Evolutionary conservation across 2,329 filamentous ascomycete genomes (phyloP).

Genomic region (Pyricularia sp.): DNA sequence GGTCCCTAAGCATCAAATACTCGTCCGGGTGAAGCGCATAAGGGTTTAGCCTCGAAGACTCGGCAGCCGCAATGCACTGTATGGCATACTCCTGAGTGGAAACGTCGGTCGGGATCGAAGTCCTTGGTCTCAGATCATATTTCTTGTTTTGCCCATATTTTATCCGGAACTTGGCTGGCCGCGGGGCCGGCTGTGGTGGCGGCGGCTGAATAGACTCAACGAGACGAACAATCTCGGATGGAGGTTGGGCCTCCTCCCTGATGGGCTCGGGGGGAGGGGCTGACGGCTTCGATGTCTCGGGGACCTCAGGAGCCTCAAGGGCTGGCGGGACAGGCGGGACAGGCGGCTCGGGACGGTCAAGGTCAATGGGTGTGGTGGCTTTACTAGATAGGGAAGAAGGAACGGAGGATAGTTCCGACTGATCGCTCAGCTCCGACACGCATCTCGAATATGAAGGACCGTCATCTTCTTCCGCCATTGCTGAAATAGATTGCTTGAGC

Average conservation of each 20-base stretch:
- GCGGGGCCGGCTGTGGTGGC: not conserved
- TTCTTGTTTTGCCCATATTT: slow-evolving; percentile 19
- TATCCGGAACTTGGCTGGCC: slow-evolving; percentile 1
- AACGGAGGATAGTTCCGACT: slow-evolving; percentile 45
- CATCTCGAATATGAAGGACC: slow-evolving; percentile 40
- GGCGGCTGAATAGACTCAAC: not conserved
- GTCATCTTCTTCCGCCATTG: slow-evolving; percentile 10
- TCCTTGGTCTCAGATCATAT: slow-evolving; percentile 61
- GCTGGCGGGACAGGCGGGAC: not conserved
- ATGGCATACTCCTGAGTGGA: slow-evolving; percentile 72
- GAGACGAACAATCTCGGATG: not conserved
- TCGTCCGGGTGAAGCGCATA: slow-evolving; percentile 82
- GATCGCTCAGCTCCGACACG: slow-evolving; percentile 41
- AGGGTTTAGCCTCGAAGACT: slow-evolving; percentile 81
- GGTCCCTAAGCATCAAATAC: slow-evolving; percentile 67
- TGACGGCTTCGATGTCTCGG: not conserved
- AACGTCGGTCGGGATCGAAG: slow-evolving; percentile 73
- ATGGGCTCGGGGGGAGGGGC: not conserved
- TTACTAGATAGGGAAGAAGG: slow-evolving; percentile 51
- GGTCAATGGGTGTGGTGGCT: slow-evolving; percentile 50
- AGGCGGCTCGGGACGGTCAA: slow-evolving; percentile 25
- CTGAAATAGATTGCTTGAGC: slow-evolving; percentile 6
- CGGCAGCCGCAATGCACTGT: slow-evolving; percentile 83
- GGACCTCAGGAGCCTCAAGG: not conserved
- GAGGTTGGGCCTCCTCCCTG: not conserved